Evolutionary conservation across 2,329 filamentous ascomycete species (phyloP).

Genomic region (Aureobasidium musti): DNA sequence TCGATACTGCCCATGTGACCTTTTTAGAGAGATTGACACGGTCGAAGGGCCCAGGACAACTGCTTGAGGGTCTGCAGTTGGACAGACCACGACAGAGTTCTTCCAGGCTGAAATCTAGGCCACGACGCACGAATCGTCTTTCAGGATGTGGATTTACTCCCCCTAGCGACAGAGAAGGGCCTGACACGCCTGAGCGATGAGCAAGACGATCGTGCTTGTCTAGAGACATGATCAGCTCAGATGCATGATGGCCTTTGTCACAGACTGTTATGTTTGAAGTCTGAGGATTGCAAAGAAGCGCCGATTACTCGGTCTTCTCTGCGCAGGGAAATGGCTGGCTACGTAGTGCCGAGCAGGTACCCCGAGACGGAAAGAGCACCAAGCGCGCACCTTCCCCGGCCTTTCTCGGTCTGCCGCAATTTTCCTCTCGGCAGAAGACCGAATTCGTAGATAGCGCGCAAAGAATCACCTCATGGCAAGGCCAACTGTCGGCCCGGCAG

Average conservation of each 20-base stretch:
- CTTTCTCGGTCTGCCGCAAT: constrained; percentile 17
- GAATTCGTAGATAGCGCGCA: constrained; percentile 13
- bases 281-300: background rate
- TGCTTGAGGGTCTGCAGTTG: background rate
- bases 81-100: background rate
- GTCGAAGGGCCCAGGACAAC: background rate
- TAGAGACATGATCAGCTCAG: background rate
- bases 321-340: background rate
- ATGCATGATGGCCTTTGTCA: constrained; percentile 4
- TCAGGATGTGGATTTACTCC: background rate
- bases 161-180: background rate
- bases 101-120: background rate
- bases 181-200: background rate
- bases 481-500: constrained; percentile 22
- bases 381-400: constrained; percentile 20
- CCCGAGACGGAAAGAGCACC: constrained; percentile 16
- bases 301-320: constrained; percentile 19
- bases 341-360: constrained; percentile 18
- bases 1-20: background rate
- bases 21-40: background rate
- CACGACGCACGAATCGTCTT: background rate
- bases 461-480: constrained; percentile 8
- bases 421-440: constrained; percentile 13
- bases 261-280: constrained; percentile 15
- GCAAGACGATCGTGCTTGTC: background rate